Evolutionary conservation across 1,284 basidiomycete genomes (phyloP).

Genomic region (Sanghuangporus sanghuang): DNA sequence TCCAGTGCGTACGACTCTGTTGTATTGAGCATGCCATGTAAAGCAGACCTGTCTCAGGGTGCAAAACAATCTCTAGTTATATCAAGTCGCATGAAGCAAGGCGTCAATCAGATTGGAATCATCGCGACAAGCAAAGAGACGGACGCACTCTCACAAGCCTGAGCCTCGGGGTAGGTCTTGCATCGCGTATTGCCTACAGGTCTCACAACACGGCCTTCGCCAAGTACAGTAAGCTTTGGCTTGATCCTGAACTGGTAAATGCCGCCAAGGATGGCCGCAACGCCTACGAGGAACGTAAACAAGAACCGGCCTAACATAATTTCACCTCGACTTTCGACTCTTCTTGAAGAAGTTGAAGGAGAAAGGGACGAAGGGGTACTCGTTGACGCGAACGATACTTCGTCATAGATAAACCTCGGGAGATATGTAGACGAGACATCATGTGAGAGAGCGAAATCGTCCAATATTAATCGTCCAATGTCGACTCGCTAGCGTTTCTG

Average conservation of each 20-base stretch:
- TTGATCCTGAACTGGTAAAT: slow-evolving; percentile 39
- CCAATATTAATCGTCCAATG: not conserved
- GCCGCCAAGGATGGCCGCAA: slow-evolving; percentile 19
- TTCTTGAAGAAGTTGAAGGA: not conserved
- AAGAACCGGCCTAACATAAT: not conserved
- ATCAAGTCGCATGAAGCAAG: not conserved
- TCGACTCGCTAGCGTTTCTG: not conserved
- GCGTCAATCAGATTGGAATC: not conserved
- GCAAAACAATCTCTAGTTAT: slow-evolving; percentile 46
- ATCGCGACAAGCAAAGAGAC: not conserved
- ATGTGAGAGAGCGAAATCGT: not conserved
- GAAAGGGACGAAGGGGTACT: not conserved
- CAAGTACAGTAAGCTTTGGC: slow-evolving; percentile 34
- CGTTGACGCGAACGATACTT: not conserved
- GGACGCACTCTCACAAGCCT: slow-evolving; percentile 61
- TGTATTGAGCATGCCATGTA: slow-evolving; percentile 68
- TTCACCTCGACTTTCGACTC: not conserved
- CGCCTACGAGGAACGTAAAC: slow-evolving; percentile 7
- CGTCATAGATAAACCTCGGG: not conserved
- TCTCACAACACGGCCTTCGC: slow-evolving; percentile 39
- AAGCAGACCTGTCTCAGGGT: slow-evolving; percentile 51
- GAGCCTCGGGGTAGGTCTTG: slow-evolving; percentile 41
- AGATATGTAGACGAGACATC: not conserved
- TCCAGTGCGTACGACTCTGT: slow-evolving; percentile 48
- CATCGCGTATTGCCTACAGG: slow-evolving; percentile 45